Evolutionary conservation across 2,329 filamentous ascomycete genomes (phyloP), one percentile per base, ranked within the genome.

Genomic region (Pseudomassariella vexata): DNA sequence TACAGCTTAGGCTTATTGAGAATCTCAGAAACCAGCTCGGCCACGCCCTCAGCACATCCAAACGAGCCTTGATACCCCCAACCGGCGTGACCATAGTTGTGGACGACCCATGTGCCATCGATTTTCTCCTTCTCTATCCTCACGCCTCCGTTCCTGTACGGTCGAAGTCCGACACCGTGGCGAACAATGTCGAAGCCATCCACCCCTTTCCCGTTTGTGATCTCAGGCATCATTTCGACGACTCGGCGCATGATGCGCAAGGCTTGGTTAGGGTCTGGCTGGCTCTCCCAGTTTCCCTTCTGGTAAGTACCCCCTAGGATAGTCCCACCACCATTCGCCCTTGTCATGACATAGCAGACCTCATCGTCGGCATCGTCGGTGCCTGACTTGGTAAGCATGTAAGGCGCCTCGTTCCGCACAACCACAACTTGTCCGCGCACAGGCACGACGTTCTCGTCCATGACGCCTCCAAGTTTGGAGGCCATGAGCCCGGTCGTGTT

Each of bases 291-390:
- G 49, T 79, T 82, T 18, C 79, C 72, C 47, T 82, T 76, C 54
- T 88, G 80, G 48, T 94, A 85, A 28, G 81, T 90, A 3, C 89
- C 89, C n/a, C 88, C 89, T 3, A 95, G 64, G 24, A 95, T 70
- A 0, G 85, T 92, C 9, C 89, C 89, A 14, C 88, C 89, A n/a
- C 74, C 74, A 0, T 70, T 72, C 1, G 88, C 85, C 18, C 89
- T 73, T 48, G 78, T 79, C 88, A 95, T 95, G 28, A 84, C 70
- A 54, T 95, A 95, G 36, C 75, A 65, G 5, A 80, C 64, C 57
- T 95, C 88, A 20, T 82, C 79, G 0, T 68, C 63, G 3, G 75
- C 80, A 47, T 92, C 84, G 30, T 87, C 82, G 1, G 78, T 83
- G 24, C 85, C 83, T 9, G 82, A 87, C 10, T 73, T 68, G 6